phyloP scores from a whole-genome alignment of 108 stramenopile species.

The Epipyxis sp. region DNA sequence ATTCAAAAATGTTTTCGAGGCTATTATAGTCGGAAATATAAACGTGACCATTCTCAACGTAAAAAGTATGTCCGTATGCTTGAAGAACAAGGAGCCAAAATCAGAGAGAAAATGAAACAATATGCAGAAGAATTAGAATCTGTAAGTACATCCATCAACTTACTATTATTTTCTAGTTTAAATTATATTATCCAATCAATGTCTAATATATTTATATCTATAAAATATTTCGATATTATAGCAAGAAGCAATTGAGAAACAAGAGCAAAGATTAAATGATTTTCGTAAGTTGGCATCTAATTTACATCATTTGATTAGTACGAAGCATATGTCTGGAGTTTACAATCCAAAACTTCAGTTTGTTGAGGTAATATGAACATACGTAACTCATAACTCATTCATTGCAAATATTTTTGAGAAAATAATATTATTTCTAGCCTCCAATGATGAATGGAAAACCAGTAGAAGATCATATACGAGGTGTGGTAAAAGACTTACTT shows the following conservation, averaged over 20 bases:
- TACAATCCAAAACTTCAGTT: conserved; percentile 40
- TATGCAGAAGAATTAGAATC: neutral
- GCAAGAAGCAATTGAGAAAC: neutral
- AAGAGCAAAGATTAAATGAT: conserved; percentile 28
- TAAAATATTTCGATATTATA: neutral
- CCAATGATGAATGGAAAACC: conserved; percentile 53
- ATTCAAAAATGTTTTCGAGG: conserved; percentile 25
- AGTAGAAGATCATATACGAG: conserved; percentile 52
- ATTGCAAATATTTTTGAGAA: neutral
- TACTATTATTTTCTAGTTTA: neutral
- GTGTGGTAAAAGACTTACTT: conserved; percentile 51
- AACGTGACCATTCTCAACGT: conserved; percentile 9
- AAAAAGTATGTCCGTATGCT: conserved; percentile 6
- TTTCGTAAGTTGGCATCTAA: conserved; percentile 50
- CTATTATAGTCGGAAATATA: conserved; percentile 32
- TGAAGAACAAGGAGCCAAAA: neutral
- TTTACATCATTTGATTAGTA: conserved; percentile 58
- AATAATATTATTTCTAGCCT: neutral
- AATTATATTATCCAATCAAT: too few species aligned
- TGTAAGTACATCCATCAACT: neutral
- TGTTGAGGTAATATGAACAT: conserved; percentile 2
- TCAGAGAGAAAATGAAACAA: neutral
- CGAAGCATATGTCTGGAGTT: conserved; percentile 48
- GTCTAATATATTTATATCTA: too few species aligned
- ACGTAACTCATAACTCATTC: conserved; percentile 39